Evolutionary conservation across 2,329 filamentous ascomycete species (phyloP).

Genomic region (Alternaria triticimaculans): DNA sequence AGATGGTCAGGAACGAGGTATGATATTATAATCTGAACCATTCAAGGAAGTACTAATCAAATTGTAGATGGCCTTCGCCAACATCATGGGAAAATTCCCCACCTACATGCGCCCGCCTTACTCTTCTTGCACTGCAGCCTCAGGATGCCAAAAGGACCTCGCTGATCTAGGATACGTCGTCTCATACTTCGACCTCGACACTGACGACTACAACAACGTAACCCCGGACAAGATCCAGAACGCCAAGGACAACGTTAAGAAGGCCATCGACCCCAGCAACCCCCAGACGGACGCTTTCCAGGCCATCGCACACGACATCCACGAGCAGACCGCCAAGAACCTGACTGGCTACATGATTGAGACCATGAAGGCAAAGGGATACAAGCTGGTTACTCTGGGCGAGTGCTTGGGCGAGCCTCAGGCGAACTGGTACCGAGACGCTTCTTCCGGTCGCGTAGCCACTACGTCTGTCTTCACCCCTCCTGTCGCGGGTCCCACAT

Average conservation of each 20-base stretch:
- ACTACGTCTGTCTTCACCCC: constrained; percentile 16
- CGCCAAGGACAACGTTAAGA: constrained; percentile 49
- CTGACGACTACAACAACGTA: constrained; percentile 52
- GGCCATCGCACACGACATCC: constrained; percentile 60
- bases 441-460: constrained; percentile 14
- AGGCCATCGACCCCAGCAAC: constrained; percentile 47
- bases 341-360: constrained; percentile 54
- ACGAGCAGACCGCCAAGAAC: constrained; percentile 52
- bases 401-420: constrained; percentile 54
- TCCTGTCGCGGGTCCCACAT: constrained; percentile 23
- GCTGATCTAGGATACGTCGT: constrained; percentile 63
- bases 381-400: constrained; percentile 53
- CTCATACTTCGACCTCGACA: constrained; percentile 67
- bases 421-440: constrained; percentile 55
- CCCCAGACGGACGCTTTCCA: constrained; percentile 50
- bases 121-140: constrained; percentile 53
- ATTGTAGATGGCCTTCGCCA: constrained; percentile 56
- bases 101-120: constrained; percentile 61
- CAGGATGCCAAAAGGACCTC: constrained; percentile 44
- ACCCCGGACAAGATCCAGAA: constrained; percentile 40
- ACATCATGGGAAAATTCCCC: constrained; percentile 61
- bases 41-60: neutral
- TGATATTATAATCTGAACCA: accelerated
- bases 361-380: constrained; percentile 44
- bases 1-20: constrained; percentile 58